Conservation (phyloP, 108 stramenopile genomes). For the Hondaea fermentalgiana region DNA sequence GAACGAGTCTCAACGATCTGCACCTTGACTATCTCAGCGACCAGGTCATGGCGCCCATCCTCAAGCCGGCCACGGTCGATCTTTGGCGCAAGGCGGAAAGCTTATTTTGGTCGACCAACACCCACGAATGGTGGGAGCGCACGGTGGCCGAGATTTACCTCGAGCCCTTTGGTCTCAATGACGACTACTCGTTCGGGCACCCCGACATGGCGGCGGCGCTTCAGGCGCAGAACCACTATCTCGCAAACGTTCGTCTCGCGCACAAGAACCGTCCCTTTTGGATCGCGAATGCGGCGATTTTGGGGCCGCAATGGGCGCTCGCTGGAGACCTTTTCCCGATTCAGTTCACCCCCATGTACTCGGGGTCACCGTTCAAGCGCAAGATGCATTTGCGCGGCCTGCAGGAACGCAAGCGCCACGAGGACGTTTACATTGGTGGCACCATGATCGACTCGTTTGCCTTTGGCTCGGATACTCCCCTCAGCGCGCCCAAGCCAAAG, state of each 20-base stretch:
- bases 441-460: background rate
- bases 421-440: background rate
- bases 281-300: background rate
- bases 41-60: background rate
- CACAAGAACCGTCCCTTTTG: background rate
- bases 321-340: background rate
- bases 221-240: background rate
- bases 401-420: background rate
- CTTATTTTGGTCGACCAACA: background rate
- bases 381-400: background rate
- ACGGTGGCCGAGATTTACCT: conserved; percentile 9
- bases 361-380: background rate
- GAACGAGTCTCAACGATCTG: background rate
- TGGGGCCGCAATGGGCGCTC: background rate
- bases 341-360: conserved; percentile 10
- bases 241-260: background rate
- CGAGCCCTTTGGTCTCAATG: conserved; percentile 9
- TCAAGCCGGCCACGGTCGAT: background rate
- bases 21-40: background rate
- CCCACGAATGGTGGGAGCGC: conserved; percentile 6
- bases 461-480: background rate
- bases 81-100: background rate
- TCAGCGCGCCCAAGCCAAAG: background rate
- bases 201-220: background rate
- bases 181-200: background rate